A percentile compares a stretch with the other conserved stretches of the same genome.
phyloP scores from a whole-genome alignment of 768 basidiomycete genomes.

The Termitomyces sp. region DNA sequence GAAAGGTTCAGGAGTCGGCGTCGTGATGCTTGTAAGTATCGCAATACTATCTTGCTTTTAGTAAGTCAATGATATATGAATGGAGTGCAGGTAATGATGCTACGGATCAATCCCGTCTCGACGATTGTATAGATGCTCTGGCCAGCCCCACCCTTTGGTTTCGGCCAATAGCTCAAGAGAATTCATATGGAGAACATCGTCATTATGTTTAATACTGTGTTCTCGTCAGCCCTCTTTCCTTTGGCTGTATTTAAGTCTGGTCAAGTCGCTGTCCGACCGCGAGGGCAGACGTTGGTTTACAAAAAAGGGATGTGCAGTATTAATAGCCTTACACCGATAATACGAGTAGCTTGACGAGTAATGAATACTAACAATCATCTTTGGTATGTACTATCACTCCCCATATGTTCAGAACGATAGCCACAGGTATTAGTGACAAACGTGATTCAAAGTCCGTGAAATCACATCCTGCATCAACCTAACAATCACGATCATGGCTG shows the following conservation, averaged over 20 bases:
- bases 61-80: background rate
- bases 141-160: background rate
- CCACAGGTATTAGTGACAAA: no score
- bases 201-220: background rate
- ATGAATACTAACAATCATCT: no score
- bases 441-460: no score
- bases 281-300: no score
- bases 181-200: no score
- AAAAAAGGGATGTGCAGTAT: no score
- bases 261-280: background rate
- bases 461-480: background rate
- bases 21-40: background rate
- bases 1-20: conserved; percentile 3
- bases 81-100: background rate
- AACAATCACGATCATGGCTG: conserved; percentile 10
- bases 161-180: background rate
- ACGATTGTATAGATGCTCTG: background rate
- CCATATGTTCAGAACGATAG: no score
- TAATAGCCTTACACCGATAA: background rate
- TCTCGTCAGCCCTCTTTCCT: background rate
- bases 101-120: background rate
- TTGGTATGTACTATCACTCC: no score
- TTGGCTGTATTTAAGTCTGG: no score
- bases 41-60: background rate
- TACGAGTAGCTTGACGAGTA: background rate